A percentile compares a stretch with the other conserved stretches of the same genome.
phyloP scores from a whole-genome alignment of 768 basidiomycete genomes.

The Pleurotus salmoneostramineus region DNA sequence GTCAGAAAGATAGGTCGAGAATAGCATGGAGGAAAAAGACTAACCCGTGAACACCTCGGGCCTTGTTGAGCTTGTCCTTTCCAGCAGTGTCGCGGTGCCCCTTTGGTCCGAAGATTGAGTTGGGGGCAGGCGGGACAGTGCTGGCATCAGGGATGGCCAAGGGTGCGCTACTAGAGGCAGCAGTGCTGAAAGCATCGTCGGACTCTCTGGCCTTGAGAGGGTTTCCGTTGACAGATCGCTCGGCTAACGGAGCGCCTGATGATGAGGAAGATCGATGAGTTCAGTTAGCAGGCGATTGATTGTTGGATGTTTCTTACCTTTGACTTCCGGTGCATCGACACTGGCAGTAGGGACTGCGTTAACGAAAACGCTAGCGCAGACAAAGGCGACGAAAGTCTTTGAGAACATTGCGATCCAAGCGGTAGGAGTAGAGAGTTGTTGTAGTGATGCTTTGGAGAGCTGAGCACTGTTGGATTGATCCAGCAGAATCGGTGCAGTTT shows the following conservation, averaged over 20 bases:
- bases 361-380: slow-evolving; percentile 4
- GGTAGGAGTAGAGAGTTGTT: not conserved
- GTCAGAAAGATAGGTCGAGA: not conserved
- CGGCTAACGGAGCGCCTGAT: not conserved
- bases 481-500: not conserved
- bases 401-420: slow-evolving; percentile 9
- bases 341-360: slow-evolving; percentile 1
- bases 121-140: not conserved
- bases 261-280: not conserved
- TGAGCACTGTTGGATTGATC: slow-evolving; percentile 6
- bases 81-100: not conserved
- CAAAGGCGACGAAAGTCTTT: slow-evolving; percentile 6
- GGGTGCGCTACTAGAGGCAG: not conserved
- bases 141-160: not conserved
- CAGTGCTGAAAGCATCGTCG: not conserved
- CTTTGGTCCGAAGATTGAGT: not conserved
- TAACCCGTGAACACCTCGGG: not conserved
- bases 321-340: slow-evolving; percentile 3
- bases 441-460: slow-evolving; percentile 4
- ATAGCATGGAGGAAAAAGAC: not conserved
- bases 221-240: not conserved
- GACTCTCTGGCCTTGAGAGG: not conserved
- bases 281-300: not conserved
- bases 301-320: not conserved
- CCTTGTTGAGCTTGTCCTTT: slow-evolving; percentile 6